A percentile compares a stretch with the other conserved stretches of the same genome.
These are phyloP conservation scores for Metrosideros polymorpha DNA, from an alignment of 441 rosid genomes.

Conservation along the genomic window DNA sequence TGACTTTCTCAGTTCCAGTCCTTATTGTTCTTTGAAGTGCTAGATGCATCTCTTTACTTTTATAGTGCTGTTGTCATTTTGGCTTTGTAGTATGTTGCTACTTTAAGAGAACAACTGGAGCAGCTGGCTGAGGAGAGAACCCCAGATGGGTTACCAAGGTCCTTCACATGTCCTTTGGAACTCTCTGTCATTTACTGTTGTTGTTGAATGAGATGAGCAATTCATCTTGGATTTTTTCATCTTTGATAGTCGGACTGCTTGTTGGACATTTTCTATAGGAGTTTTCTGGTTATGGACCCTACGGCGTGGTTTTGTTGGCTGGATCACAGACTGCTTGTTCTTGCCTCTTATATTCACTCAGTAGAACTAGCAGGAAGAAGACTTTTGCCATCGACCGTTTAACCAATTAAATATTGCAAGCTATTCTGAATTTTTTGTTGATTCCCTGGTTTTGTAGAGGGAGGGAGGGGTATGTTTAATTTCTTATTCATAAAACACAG, in stretches of 20 bases:
- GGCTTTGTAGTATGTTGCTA: slow-evolving; percentile 64
- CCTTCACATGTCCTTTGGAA: not conserved
- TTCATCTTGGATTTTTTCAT: not conserved
- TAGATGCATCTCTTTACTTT: not conserved
- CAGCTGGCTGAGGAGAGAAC: slow-evolving; percentile 65
- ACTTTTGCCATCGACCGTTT: not conserved
- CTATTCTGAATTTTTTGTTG: not conserved
- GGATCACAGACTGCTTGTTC: not conserved
- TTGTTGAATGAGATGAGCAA: not conserved
- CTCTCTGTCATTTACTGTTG: not conserved
- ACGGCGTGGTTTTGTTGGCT: not conserved
- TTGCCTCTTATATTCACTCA: not conserved
- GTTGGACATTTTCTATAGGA: not conserved
- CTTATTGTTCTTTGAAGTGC: not conserved
- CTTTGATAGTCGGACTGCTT: not conserved
- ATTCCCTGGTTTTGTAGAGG: not conserved
- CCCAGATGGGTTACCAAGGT: slow-evolving; percentile 72
- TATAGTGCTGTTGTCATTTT: not conserved
- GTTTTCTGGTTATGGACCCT: not conserved
- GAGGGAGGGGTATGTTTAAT: not conserved
- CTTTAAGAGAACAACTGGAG: slow-evolving; percentile 67
- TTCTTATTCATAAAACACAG: not conserved
- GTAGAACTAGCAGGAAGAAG: not conserved
- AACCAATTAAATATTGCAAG: not conserved
- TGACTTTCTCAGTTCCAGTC: not conserved